These are phyloP conservation scores for Heracleum sosnowskyi DNA, from an alignment of 129 eudicot species.

Conservation along the genomic window DNA sequence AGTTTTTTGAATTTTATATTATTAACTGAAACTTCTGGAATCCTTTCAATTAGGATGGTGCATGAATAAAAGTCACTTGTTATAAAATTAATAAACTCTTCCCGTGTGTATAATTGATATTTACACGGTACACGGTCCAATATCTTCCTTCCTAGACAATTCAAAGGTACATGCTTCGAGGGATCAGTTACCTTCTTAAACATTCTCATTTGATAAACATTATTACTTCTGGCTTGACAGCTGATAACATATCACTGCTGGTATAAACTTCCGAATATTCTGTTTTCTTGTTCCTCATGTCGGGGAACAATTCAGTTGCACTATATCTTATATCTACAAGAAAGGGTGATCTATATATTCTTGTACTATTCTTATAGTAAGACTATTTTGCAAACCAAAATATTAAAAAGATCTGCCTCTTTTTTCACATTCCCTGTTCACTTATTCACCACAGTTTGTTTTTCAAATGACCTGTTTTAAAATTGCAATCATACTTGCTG, in stretches of 20 bases:
- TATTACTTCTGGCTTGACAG: background rate
- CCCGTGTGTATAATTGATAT: background rate
- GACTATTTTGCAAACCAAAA: background rate
- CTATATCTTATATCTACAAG: background rate
- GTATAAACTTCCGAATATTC: background rate
- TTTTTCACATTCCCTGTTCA: background rate
- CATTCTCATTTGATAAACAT: background rate
- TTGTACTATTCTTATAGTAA: background rate
- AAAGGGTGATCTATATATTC: background rate
- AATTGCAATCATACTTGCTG: too few species aligned
- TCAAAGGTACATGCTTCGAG: background rate
- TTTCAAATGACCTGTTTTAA: background rate
- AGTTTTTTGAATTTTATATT: background rate
- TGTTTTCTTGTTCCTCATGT: background rate
- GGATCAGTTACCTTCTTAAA: background rate
- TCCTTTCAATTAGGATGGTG: background rate
- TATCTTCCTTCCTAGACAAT: background rate
- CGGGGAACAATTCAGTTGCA: background rate
- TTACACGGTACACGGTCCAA: background rate
- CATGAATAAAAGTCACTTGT: background rate
- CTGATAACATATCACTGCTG: background rate
- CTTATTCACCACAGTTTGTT: background rate
- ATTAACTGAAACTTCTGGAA: background rate
- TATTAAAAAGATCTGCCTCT: background rate
- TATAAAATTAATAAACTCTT: background rate